Conservation (phyloP, 2,329 filamentous ascomycete species). For the Fusarium protoensiforme region DNA sequence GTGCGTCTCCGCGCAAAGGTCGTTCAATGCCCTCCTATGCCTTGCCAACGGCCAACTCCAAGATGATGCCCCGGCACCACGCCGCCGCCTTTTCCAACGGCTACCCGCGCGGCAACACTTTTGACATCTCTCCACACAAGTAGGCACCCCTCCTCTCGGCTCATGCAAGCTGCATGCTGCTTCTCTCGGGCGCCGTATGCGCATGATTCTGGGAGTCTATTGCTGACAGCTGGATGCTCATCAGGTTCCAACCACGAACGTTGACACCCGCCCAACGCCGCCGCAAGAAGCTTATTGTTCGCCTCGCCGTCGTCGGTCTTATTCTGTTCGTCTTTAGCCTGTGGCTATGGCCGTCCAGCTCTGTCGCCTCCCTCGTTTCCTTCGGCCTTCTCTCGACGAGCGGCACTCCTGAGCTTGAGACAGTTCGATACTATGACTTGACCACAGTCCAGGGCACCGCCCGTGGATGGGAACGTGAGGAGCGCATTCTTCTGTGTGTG, state of each 20-base stretch:
- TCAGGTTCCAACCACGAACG: slow-evolving; percentile 82
- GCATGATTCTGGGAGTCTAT: neutral
- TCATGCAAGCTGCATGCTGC: neutral
- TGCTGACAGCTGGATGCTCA: slow-evolving; percentile 21
- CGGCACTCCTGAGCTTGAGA: slow-evolving; percentile 85
- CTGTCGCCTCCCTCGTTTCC: slow-evolving; percentile 70
- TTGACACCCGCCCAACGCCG: slow-evolving; percentile 77
- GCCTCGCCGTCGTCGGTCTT: slow-evolving; percentile 69
- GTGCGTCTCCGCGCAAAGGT: slow-evolving; percentile 34
- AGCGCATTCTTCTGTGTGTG: slow-evolving; percentile 94
- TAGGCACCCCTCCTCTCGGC: slow-evolving; percentile 55
- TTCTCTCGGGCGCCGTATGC: neutral
- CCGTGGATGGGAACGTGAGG: slow-evolving; percentile 94
- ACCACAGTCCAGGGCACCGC: slow-evolving; percentile 91
- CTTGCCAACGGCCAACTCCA: slow-evolving; percentile 51
- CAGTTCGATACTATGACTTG: slow-evolving; percentile 96
- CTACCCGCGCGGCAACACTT: slow-evolving; percentile 80
- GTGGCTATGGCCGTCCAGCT: slow-evolving; percentile 78
- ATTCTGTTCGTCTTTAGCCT: slow-evolving; percentile 75
- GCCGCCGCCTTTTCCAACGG: slow-evolving; percentile 82
- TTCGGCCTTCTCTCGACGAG: slow-evolving; percentile 75
- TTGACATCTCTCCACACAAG: slow-evolving; percentile 91
- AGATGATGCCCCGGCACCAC: slow-evolving; percentile 89
- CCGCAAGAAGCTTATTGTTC: slow-evolving; percentile 77
- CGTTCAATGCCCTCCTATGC: slow-evolving; percentile 47